Evolutionary conservation across 345 rosid species (phyloP).

Genomic region (Gossypium sturtianum): DNA sequence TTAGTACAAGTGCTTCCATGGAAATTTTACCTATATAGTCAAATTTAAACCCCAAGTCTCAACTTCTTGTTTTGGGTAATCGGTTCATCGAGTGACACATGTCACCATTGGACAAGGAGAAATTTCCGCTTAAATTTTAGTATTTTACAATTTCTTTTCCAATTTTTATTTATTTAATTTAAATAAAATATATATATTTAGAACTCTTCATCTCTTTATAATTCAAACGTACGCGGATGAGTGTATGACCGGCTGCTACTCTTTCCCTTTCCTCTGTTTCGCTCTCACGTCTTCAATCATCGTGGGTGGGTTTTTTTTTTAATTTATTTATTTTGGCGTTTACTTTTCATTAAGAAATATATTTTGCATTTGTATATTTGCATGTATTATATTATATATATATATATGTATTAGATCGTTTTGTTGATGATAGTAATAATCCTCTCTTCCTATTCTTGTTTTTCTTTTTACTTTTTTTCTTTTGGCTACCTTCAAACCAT

Average conservation of each 20-base stretch:
- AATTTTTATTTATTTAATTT: neutral
- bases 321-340: neutral
- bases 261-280: slow-evolving; percentile 3
- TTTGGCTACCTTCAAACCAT: neutral
- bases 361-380: neutral
- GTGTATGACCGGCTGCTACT: neutral
- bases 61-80: too few relatives aligned
- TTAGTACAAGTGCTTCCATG: rapidly evolving
- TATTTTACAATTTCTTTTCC: neutral
- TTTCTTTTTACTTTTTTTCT: neutral
- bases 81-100: too few relatives aligned
- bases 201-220: neutral
- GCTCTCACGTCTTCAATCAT: slow-evolving; percentile 25
- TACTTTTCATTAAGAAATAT: neutral
- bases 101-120: too few relatives aligned
- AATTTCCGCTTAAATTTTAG: too few relatives aligned
- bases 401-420: neutral
- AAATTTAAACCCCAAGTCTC: too few relatives aligned
- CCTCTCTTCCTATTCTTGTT: neutral
- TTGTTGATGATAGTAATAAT: too few relatives aligned
- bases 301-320: slow-evolving; percentile 12
- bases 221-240: slow-evolving; percentile 2
- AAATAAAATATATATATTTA: neutral
- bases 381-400: neutral
- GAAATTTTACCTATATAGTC: too few relatives aligned